Evolutionary conservation across 176 grass and related monocot species (phyloP), one percentile per base, ranked within the genome.

Genomic region (Alopecurus myosuroides): DNA sequence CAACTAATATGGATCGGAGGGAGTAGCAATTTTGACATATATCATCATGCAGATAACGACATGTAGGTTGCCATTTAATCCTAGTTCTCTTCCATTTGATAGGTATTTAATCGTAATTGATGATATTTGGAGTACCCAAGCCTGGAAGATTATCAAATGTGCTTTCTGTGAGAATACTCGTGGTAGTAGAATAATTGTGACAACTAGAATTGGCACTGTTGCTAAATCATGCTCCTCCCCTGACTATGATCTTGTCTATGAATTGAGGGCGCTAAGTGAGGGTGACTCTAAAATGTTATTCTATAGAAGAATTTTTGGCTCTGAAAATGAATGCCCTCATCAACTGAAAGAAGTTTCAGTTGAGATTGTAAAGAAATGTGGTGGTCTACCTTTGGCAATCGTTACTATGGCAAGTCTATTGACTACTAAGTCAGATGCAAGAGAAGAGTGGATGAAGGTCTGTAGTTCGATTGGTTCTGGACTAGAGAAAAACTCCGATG

Each of bases 351-450:
- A 88, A n/a, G 49, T 85, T 19, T 80, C 85, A 22, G 12, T 10
- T 51, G 81, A 80, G 70, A 91, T 91, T 15, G 13, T 88, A 40
- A 82, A 39, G 1, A 92, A 83, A 62, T 92, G 90, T 79, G 79
- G 74, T 63, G 86, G 90, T 71, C 79, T 88, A 74, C 90, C 90
- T 19, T 83, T 92, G 79, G 90, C 71, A 57, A 66, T 92, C 28
- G 79, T 90, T 49, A 83, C 79, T 46, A 57, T 90, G 53, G 73
- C 84, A 57, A 86, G 88, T 74, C 78, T 90, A 12, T 74, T 90
- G 80, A 73, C 35, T 25, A 83, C 74, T 25, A 86, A 83, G 72
- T 34, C 82, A 39, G 33, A 83, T 20, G 29, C 15, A 1, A 88
- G 65, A 65, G 82, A 50, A 22, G 78, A 92, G 11, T 92, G 86